Evolutionary conservation across 139 green algal genomes (phyloP).

Genomic region (Picochlorum costavermella): DNA sequence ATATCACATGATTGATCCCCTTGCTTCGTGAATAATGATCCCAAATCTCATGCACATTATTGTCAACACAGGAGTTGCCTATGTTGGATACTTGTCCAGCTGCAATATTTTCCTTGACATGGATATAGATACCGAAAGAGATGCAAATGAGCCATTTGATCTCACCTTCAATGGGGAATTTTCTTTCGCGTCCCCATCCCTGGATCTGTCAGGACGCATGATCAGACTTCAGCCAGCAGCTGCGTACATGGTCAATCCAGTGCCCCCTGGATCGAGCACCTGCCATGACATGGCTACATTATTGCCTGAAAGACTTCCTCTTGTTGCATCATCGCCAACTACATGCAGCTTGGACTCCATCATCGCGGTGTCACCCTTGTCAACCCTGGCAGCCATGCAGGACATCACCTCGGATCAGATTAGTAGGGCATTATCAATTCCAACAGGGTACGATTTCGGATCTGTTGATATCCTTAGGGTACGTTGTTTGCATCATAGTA

Average conservation of each 20-base stretch:
- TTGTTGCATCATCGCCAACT: background rate
- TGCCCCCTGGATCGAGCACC: background rate
- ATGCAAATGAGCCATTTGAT: background rate
- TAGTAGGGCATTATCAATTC: no score
- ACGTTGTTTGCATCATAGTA: no score
- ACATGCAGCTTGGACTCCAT: background rate
- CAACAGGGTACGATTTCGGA: no score
- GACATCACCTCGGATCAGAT: no score
- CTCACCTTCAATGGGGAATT: background rate
- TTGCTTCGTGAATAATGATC: background rate
- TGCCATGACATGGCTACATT: conserved; percentile 2
- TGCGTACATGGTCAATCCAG: background rate
- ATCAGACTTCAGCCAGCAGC: background rate
- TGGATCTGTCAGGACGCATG: background rate
- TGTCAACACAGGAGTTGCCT: background rate
- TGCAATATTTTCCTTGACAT: background rate
- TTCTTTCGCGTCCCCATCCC: background rate
- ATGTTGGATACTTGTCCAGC: background rate
- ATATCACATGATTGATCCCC: background rate
- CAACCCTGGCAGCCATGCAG: background rate
- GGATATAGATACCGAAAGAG: background rate
- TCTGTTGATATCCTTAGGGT: no score
- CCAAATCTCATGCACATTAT: background rate
- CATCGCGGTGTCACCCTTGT: background rate
- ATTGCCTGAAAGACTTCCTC: background rate